Base-by-base conservation (phyloP, 2,329 filamentous ascomycete species). In the Huntiella savannae region DNA sequence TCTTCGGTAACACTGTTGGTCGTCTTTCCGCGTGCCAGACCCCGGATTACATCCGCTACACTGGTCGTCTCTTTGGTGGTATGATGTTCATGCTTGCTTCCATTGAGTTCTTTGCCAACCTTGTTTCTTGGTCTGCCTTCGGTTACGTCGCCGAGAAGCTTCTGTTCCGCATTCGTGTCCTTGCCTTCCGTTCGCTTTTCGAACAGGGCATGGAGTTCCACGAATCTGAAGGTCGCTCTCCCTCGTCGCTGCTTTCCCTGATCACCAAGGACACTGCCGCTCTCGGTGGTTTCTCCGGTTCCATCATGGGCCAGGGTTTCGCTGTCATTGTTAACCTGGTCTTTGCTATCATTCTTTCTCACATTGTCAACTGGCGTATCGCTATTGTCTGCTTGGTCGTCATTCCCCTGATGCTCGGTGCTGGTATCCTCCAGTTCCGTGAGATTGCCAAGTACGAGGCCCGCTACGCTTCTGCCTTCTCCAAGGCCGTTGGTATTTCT, bases 351-450 rank as follows among this genome's bases (percentile, higher is more conserved):
- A 71, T 80, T 28, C 56, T 85, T 7, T 75, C 79, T 0, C 77
- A 82, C 51, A 73, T 83, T 39, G 66, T 86, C 40, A 77, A 77
- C 2, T 86, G 81, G 82, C 79, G 75, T 55, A 82, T 86, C 50
- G 79, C 79, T 0, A 60, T 86, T 11, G 80, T 86, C 3, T 79
- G 78, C 46, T 64, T 86, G 4, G 70, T 79, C 0, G 67, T 74
- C 6, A 73, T 85, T 0, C 82, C 81, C 0, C 60, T 85, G 7
- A 69, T 84, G 4, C 65, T 86, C 0, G 75, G 75, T 1, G 70
- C 78, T 0, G 80, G 81, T 0, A 69, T 81, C 51, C 74, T 85
- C 71, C 72, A 81, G 52, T 65, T 85, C 12, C 68, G 68, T 1
- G 68, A 76, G 3, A 67, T 82, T 1, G 68, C 72, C 2, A 66